Conservation (phyloP, 75 land plant genomes). For the Pinus taeda region DNA sequence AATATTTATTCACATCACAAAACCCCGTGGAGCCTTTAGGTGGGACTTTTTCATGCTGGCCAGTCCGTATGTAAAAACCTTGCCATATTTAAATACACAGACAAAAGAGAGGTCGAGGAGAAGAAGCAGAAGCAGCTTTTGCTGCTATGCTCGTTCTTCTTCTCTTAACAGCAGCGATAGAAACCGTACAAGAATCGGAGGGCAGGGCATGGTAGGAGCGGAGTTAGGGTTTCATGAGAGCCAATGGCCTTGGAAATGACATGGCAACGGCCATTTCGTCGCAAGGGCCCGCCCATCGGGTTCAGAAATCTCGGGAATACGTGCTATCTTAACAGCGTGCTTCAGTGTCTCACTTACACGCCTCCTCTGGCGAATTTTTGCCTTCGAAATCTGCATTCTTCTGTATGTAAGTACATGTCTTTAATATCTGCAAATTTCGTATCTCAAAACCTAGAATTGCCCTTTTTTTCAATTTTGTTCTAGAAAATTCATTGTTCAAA, state of each 20-base stretch:
- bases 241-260: constrained; percentile 49
- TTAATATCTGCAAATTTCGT: not conserved
- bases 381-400: constrained; percentile 63
- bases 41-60: too few species aligned
- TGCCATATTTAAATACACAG: too few species aligned
- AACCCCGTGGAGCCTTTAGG: too few species aligned
- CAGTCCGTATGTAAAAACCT: too few species aligned
- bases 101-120: not conserved
- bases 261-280: constrained; percentile 34
- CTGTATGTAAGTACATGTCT: constrained; percentile 31
- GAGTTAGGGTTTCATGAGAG: constrained; percentile 2
- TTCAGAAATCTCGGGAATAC: constrained; percentile 85
- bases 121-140: constrained; percentile 12
- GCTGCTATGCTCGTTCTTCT: constrained; percentile 10
- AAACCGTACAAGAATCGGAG: not conserved
- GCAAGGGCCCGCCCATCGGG: constrained; percentile 67
- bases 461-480: not conserved
- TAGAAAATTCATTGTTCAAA: not conserved
- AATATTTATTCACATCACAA: too few species aligned
- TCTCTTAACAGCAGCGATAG: not conserved
- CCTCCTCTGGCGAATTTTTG: constrained; percentile 97
- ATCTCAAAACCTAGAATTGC: not conserved
- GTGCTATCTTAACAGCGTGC: constrained; percentile 95
- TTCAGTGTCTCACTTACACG: constrained; percentile 97
- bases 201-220: constrained; percentile 2